Conservation (phyloP, 192 early-diverging fungal species). For the Entomortierella parvispora region DNA sequence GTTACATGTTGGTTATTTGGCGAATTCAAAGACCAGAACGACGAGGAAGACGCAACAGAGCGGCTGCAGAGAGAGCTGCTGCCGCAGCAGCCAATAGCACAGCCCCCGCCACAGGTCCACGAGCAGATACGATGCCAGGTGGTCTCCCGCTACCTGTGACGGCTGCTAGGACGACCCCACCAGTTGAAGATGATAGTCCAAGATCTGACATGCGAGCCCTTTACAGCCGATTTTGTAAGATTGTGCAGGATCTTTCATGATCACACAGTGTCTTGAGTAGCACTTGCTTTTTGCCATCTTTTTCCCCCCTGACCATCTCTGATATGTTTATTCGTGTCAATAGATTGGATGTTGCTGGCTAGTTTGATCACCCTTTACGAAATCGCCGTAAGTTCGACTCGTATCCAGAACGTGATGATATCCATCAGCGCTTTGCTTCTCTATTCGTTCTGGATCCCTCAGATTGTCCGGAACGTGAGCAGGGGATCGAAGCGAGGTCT, state of each 20-base stretch:
- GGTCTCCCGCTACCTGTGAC: constrained; percentile 44
- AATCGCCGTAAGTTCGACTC: constrained; percentile 59
- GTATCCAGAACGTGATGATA: constrained; percentile 58
- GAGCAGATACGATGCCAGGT: constrained; percentile 35
- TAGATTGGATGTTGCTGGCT: constrained; percentile 66
- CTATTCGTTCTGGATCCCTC: constrained; percentile 87
- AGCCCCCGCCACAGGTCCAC: constrained; percentile 4
- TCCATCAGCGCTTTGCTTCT: constrained; percentile 53
- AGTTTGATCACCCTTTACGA: constrained; percentile 74
- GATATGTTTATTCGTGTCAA: constrained; percentile 22
- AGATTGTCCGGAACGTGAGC: constrained; percentile 75
- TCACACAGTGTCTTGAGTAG: neutral
- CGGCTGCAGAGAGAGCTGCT: constrained; percentile 14
- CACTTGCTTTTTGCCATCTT: too few species aligned
- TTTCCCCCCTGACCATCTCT: neutral
- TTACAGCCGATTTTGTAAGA: constrained; percentile 70
- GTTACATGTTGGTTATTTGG: constrained; percentile 77
- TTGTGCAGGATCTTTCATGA: neutral
- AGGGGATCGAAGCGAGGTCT: constrained; percentile 70
- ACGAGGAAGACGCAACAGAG: constrained; percentile 42
- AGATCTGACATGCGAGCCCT: constrained; percentile 57
- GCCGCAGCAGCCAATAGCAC: constrained; percentile 5
- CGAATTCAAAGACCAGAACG: constrained; percentile 71
- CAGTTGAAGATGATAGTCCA: constrained; percentile 35
- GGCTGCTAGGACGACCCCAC: constrained; percentile 19